A percentile compares a stretch with the other conserved stretches of the same genome.
These are phyloP conservation scores for Apiotrichum veenhuisii DNA, from an alignment of 1,284 basidiomycete species.

Conservation along the genomic window DNA sequence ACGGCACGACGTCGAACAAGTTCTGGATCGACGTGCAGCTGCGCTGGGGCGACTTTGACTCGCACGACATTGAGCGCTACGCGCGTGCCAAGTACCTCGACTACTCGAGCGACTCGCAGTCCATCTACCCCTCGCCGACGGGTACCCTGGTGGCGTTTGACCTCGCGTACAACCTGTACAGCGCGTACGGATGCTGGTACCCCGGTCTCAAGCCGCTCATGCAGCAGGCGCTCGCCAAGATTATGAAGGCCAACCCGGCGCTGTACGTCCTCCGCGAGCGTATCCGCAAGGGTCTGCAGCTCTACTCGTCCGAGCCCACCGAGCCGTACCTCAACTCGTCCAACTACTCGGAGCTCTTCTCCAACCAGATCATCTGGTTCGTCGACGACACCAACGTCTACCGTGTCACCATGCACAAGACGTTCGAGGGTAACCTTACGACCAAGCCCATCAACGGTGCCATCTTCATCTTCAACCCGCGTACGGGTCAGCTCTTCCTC, in stretches of 20 bases:
- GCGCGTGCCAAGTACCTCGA: constrained; percentile 93
- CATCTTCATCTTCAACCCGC: constrained; percentile 99
- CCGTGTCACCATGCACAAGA: constrained; percentile 99
- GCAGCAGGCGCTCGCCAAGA: constrained; percentile 99
- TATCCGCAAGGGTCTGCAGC: constrained; percentile 95
- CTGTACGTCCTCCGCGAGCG: constrained; percentile 96
- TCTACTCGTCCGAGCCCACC: constrained; percentile 98
- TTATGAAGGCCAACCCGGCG: constrained; percentile 82
- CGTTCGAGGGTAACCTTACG: constrained; percentile 98
- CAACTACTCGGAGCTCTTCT: constrained; percentile 94
- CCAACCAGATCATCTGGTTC: constrained; percentile 99
- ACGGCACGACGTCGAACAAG: constrained; percentile 96
- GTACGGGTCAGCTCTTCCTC: constrained; percentile 95
- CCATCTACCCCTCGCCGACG: constrained; percentile 96
- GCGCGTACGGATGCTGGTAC: constrained; percentile 99
- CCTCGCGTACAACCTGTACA: constrained; percentile 96
- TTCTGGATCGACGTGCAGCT: constrained; percentile 99
- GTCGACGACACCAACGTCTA: constrained; percentile 99
- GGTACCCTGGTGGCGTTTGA: constrained; percentile 98
- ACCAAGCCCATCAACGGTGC: constrained; percentile 99
- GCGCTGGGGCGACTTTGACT: constrained; percentile 99
- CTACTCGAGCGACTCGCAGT: constrained; percentile 83
- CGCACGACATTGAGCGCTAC: constrained; percentile 96
- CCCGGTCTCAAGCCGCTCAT: constrained; percentile 96
- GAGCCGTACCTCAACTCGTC: constrained; percentile 91